Evolutionary conservation across 352 stramenopile genomes (phyloP).

Genomic region (Phytophthora lateralis): DNA sequence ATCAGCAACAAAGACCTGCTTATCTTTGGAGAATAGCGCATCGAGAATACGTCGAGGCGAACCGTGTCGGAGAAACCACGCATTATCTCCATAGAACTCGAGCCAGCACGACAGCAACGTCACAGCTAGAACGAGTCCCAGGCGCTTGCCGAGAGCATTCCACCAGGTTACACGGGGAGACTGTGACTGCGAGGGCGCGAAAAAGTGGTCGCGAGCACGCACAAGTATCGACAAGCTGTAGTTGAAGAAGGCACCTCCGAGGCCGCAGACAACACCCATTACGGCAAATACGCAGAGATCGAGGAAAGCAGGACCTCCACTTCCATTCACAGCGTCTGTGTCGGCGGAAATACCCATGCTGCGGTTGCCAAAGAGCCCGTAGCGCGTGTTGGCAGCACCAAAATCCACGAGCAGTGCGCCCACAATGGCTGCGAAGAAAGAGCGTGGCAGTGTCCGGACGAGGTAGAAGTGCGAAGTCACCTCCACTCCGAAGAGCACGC

Average conservation of each 20-base stretch:
- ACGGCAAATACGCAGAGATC: slow-evolving; percentile 67
- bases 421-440: slow-evolving; percentile 85
- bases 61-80: slow-evolving; percentile 81
- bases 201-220: slow-evolving; percentile 59
- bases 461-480: slow-evolving; percentile 88
- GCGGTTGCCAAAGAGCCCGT: slow-evolving; percentile 78
- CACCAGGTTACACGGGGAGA: slow-evolving; percentile 32
- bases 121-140: slow-evolving; percentile 61
- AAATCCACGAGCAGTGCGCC: slow-evolving; percentile 71
- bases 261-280: slow-evolving; percentile 72
- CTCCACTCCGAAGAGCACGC: slow-evolving; percentile 87
- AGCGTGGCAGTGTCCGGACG: slow-evolving; percentile 75
- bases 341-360: slow-evolving; percentile 63
- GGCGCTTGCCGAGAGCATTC: slow-evolving; percentile 62
- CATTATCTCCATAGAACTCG: slow-evolving; percentile 81
- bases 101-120: slow-evolving; percentile 71
- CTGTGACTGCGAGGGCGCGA: slow-evolving; percentile 15
- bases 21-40: slow-evolving; percentile 69
- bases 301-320: slow-evolving; percentile 41
- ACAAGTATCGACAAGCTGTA: slow-evolving; percentile 71
- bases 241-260: slow-evolving; percentile 77
- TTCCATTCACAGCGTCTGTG: slow-evolving; percentile 46
- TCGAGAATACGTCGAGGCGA: slow-evolving; percentile 68
- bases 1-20: slow-evolving; percentile 49
- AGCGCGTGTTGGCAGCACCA: slow-evolving; percentile 60